phyloP scores from a whole-genome alignment of 768 basidiomycete genomes.

The Pleurotus pulmonarius region DNA sequence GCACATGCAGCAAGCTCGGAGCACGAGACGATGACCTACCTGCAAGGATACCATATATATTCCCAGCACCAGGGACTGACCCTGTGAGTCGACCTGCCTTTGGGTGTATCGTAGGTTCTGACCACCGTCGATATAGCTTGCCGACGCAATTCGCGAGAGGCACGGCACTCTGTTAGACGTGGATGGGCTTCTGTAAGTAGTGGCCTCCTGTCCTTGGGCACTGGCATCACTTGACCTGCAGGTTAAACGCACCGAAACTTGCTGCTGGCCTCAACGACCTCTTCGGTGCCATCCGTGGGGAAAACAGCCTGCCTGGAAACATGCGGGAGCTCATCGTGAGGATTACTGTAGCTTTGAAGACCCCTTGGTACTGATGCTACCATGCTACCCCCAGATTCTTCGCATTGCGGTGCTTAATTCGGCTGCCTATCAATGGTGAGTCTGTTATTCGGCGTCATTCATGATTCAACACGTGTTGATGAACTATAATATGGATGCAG shows the following conservation, averaged over 20 bases:
- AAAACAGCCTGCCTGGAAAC: conserved; percentile 22
- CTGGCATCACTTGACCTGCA: neutral
- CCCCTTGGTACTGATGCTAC: too few relatives aligned
- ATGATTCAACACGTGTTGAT: neutral
- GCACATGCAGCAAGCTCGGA: neutral
- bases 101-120: too few relatives aligned
- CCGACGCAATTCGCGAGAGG: conserved; percentile 31
- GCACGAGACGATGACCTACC: conserved; percentile 33
- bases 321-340: conserved; percentile 35
- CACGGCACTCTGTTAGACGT: conserved; percentile 30
- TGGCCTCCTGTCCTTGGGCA: too few relatives aligned
- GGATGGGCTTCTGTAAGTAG: conserved; percentile 32
- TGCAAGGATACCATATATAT: conserved; percentile 39
- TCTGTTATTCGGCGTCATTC: neutral
- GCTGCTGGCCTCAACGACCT: conserved; percentile 30
- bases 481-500: conserved; percentile 9
- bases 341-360: too few relatives aligned
- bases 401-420: conserved; percentile 24
- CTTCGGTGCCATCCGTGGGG: conserved; percentile 24
- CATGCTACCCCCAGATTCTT: conserved; percentile 17
- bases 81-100: conserved; percentile 12
- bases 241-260: conserved; percentile 24
- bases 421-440: conserved; percentile 26
- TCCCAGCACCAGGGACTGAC: conserved; percentile 32
- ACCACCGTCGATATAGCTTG: conserved; percentile 20